These are phyloP conservation scores for Dendrobium chrysotoxum DNA, from an alignment of 106 monocot species.

Conservation along the genomic window DNA sequence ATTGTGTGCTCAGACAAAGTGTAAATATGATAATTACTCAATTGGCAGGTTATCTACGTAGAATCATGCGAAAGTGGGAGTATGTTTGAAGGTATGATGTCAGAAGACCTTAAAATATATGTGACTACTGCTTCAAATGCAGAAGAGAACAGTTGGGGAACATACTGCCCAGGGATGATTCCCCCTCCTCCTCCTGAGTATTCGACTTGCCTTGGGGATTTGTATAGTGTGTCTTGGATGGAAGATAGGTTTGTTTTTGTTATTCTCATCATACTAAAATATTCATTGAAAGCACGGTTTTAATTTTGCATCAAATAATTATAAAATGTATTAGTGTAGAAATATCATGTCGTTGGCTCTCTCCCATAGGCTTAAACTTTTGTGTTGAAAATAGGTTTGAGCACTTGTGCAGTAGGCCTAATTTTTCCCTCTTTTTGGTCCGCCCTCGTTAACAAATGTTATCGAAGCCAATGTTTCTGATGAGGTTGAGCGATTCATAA, in stretches of 20 bases:
- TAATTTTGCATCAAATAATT: no score
- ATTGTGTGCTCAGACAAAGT: neutral
- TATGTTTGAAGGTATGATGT: slow-evolving; percentile 75
- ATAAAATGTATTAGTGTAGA: neutral
- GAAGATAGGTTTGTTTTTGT: slow-evolving; percentile 57
- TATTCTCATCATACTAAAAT: neutral
- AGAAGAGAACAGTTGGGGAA: slow-evolving; percentile 70
- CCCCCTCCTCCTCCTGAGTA: slow-evolving; percentile 53
- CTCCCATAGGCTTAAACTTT: neutral
- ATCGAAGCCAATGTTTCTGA: no score
- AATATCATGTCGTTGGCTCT: neutral
- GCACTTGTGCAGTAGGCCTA: no score
- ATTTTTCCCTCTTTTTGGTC: no score
- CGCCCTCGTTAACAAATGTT: no score
- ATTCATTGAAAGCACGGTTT: neutral
- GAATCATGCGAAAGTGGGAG: slow-evolving; percentile 91
- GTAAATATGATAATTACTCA: neutral
- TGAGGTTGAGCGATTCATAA: no score
- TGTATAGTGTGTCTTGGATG: slow-evolving; percentile 86
- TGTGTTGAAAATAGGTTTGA: no score
- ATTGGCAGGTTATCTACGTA: slow-evolving; percentile 61
- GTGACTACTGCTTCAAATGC: slow-evolving; percentile 79
- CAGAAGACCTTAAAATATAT: slow-evolving; percentile 54
- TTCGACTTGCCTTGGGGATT: slow-evolving; percentile 65
- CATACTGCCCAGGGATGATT: slow-evolving; percentile 68